Conservation (phyloP, 345 rosid genomes). For the Murraya paniculata region DNA sequence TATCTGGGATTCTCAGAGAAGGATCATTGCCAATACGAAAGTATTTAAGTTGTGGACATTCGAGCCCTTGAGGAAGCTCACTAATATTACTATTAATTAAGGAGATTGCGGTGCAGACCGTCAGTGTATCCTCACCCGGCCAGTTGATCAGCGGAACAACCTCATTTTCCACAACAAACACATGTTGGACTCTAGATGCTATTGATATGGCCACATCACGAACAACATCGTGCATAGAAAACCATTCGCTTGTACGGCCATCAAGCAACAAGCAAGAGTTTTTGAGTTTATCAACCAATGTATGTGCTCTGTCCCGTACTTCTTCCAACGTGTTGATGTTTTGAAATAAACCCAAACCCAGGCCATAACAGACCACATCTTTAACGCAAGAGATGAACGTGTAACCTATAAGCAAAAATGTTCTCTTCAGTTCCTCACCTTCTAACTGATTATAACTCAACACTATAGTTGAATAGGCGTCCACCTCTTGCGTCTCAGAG, state of each 20-base stretch:
- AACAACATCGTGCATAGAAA: conserved; percentile 17
- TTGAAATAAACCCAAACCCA: conserved; percentile 27
- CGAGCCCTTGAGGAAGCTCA: not conserved
- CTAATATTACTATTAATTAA: rapidly evolving
- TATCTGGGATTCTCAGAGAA: not conserved
- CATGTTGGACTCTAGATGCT: not conserved
- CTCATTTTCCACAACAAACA: not conserved
- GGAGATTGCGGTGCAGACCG: not conserved
- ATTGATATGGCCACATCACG: conserved; percentile 13
- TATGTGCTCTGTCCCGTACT: not conserved
- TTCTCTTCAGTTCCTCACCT: conserved; percentile 16
- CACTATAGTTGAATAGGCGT: conserved; percentile 2
- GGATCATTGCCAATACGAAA: rapidly evolving
- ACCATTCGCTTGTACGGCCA: not conserved
- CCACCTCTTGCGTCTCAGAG: not conserved
- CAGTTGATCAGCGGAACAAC: not conserved
- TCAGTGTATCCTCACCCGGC: not conserved
- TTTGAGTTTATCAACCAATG: not conserved
- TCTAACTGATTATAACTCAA: conserved; percentile 22
- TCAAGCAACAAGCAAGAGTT: conserved; percentile 4
- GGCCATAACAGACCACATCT: conserved; percentile 14
- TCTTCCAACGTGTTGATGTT: not conserved
- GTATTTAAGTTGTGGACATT: not conserved
- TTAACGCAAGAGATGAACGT: not conserved
- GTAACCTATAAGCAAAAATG: conserved; percentile 20